Percentiles rank a stretch among this genome's conserved stretches.
These are phyloP conservation scores for Candida oleophila DNA, from an alignment of 805 yeast species.

Conservation along the genomic window DNA sequence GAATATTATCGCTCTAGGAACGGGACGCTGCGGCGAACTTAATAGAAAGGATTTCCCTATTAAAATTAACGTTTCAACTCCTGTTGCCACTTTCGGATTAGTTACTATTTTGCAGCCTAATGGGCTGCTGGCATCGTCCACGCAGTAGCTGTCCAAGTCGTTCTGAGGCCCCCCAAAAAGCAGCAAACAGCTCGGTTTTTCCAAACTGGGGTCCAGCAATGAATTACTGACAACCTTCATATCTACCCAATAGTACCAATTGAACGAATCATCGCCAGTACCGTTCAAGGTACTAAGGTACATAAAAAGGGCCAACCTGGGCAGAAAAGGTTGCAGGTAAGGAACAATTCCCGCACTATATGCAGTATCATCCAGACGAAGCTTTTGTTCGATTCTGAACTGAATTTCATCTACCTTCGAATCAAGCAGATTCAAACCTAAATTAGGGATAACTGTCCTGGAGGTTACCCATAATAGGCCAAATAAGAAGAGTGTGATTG, in stretches of 20 bases:
- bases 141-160: conserved; percentile 16
- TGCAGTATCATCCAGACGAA: no score
- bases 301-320: no score
- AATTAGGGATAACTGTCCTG: no score
- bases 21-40: neutral
- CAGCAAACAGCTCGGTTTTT: conserved; percentile 17
- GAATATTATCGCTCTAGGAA: neutral
- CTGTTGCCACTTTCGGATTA: neutral
- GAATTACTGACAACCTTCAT: conserved; percentile 5
- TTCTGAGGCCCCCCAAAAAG: conserved; percentile 12
- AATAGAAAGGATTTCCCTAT: conserved; percentile 41
- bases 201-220: conserved; percentile 9
- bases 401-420: no score
- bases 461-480: no score
- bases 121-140: conserved; percentile 9
- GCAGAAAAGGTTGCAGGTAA: no score
- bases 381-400: no score
- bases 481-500: no score
- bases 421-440: no score
- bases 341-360: no score
- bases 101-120: neutral
- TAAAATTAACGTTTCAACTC: conserved; percentile 6
- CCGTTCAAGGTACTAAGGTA: conserved; percentile 14
- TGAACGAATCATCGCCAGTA: conserved; percentile 30
- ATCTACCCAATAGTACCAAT: conserved; percentile 34